Base-by-base conservation (phyloP, 352 stramenopile genomes). In the Pythium biforme region DNA sequence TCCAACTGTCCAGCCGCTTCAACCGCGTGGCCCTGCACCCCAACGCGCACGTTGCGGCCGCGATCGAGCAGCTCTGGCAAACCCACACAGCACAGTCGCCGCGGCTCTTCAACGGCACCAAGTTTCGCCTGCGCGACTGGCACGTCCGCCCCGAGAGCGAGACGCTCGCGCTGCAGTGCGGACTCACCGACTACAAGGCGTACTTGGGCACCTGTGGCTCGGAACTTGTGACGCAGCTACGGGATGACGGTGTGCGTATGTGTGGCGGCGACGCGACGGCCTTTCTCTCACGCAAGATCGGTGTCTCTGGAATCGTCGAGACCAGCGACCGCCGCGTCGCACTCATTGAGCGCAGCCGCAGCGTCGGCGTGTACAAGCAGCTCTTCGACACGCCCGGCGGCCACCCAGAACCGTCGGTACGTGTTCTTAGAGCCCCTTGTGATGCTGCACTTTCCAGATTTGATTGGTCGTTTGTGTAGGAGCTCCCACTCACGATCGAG, bases 201-300 rank as follows among this genome's bases (percentile, higher is more conserved):
- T 93, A 93, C 50, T 29, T 95, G 51, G 81, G 81, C 43, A 87
- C 75, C 39, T 95, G 86, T 66, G 88, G 76, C 62, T 85, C 83
- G 31, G 55, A 72, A 3, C 65, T 75, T 12, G 67, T 75, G 6
- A 47, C 50, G 15, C 62, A 59, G 41, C 65, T 92, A 41, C 61
- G 80, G 10, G 20, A 20, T 12, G 83, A 88, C 37, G 52, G 60
- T 25, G 55, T 23, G 33, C 10, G 19, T 34, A 33, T 58, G 23
- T 5, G 31, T 0, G 11, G 22, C 6, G 56, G 27, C 29, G 60
- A 89, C 49, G 39, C 23, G n/a, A 79, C 78, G 41, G 75, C 76
- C 49, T 92, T 83, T 59, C 39, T 93, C 14, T 95, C 86, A 12
- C 68, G 81, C 27, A 95, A 95, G 74, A 74, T 95, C 37, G 86